phyloP scores from a whole-genome alignment of 108 stramenopile species.

The Pseudonitzschia multiseries region DNA sequence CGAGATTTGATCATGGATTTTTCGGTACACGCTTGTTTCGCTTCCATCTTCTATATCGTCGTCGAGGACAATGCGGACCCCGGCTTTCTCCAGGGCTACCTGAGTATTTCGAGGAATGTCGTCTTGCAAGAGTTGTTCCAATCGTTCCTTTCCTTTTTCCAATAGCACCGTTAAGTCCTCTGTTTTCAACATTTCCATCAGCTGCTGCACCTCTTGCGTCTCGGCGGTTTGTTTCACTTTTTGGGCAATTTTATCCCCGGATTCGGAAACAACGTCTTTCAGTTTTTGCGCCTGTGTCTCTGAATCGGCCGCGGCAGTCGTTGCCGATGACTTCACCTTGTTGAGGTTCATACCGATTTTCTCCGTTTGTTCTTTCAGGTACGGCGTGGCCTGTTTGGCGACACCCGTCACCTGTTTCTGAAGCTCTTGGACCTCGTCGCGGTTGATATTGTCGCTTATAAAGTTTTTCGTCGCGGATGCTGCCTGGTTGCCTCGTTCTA shows the following conservation, averaged over 20 bases:
- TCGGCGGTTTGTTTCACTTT: slow-evolving; percentile 33
- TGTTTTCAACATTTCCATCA: slow-evolving; percentile 77
- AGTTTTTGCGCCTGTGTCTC: slow-evolving; percentile 17
- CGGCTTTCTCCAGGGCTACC: slow-evolving; percentile 54
- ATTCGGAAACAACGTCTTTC: slow-evolving; percentile 3
- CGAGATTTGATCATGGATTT: slow-evolving; percentile 50
- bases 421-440: slow-evolving; percentile 17
- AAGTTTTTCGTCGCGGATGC: slow-evolving; percentile 37
- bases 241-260: slow-evolving; percentile 12
- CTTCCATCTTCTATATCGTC: slow-evolving; percentile 18
- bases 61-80: slow-evolving; percentile 53
- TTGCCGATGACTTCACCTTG: slow-evolving; percentile 9
- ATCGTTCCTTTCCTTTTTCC: slow-evolving; percentile 56
- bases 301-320: slow-evolving; percentile 13
- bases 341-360: slow-evolving; percentile 2
- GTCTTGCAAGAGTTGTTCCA: slow-evolving; percentile 62
- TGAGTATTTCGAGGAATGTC: slow-evolving; percentile 64
- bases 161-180: slow-evolving; percentile 77
- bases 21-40: slow-evolving; percentile 17
- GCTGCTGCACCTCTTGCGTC: slow-evolving; percentile 56
- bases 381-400: slow-evolving; percentile 25
- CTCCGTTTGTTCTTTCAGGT: slow-evolving; percentile 22
- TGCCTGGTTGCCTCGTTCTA: slow-evolving; percentile 51
- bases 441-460: slow-evolving; percentile 25
- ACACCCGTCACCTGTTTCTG: slow-evolving; percentile 18